A percentile compares a stretch with the other conserved stretches of the same genome.
Evolutionary conservation across 2,329 filamentous ascomycete species (phyloP).

Genomic region (Fusarium musae): DNA sequence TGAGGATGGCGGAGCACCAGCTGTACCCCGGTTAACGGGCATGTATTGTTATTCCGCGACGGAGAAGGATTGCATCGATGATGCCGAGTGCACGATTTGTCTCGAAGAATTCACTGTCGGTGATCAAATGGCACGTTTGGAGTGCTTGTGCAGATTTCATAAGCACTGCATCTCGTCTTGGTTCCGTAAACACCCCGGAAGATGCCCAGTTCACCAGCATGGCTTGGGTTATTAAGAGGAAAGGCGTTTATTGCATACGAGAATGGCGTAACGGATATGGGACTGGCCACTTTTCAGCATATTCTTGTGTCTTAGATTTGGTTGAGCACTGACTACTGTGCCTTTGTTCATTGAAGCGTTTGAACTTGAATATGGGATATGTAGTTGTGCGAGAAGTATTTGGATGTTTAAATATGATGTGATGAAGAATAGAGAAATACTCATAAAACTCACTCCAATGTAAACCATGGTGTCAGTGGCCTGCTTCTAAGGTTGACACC

Average conservation of each 20-base stretch:
- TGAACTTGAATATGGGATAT: conserved; percentile 13
- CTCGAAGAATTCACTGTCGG: conserved; percentile 73
- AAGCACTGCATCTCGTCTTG: conserved; percentile 69
- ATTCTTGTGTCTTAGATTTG: conserved; percentile 31
- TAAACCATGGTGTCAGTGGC: neutral
- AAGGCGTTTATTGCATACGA: conserved; percentile 34
- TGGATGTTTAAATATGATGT: neutral
- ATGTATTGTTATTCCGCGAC: conserved; percentile 73
- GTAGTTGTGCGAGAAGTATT: neutral
- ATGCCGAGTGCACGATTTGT: conserved; percentile 75
- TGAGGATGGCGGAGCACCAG: conserved; percentile 43
- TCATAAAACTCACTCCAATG: neutral
- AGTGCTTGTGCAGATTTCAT: conserved; percentile 75
- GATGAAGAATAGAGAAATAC: neutral
- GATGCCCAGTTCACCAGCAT: conserved; percentile 74
- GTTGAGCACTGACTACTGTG: conserved; percentile 23
- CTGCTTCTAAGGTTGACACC: neutral
- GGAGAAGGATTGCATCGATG: conserved; percentile 75
- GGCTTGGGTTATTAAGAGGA: conserved; percentile 61
- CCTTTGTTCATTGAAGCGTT: conserved; percentile 25
- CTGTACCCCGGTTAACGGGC: conserved; percentile 61
- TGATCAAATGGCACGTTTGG: conserved; percentile 71
- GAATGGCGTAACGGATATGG: conserved; percentile 31
- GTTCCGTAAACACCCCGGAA: conserved; percentile 70
- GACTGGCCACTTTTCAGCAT: conserved; percentile 24